Conservation (phyloP, 352 stramenopile genomes). For the Globisporangium ultimum region DNA sequence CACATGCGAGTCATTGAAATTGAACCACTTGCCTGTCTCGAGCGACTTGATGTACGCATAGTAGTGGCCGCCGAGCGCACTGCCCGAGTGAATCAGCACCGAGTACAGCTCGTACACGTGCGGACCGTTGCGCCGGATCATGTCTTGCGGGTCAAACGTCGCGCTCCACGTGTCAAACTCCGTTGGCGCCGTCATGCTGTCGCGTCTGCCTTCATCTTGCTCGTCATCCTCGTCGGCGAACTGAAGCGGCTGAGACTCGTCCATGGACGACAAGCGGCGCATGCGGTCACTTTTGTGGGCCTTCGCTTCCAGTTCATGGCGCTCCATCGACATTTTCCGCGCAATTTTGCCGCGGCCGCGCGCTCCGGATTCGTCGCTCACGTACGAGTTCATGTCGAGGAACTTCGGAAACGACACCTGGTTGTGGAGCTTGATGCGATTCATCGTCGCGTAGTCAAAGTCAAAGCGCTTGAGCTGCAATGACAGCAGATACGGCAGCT, state of each 20-base stretch:
- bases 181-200: conserved; percentile 3
- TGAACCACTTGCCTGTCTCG: conserved; percentile 80
- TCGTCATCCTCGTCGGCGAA: conserved; percentile 25
- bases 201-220: conserved; percentile 9
- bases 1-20: conserved; percentile 87
- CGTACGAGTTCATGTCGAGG: conserved; percentile 88
- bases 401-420: conserved; percentile 88
- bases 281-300: conserved; percentile 11
- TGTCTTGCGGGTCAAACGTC: conserved; percentile 56
- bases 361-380: conserved; percentile 48
- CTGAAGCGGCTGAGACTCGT: conserved; percentile 53
- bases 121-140: conserved; percentile 62
- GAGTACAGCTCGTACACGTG: conserved; percentile 91
- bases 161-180: conserved; percentile 67
- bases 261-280: conserved; percentile 70
- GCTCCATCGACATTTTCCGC: conserved; percentile 86
- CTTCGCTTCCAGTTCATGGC: conserved; percentile 60
- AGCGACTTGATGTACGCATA: conserved; percentile 93
- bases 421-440: conserved; percentile 85
- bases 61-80: conserved; percentile 90
- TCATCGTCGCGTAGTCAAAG: conserved; percentile 90
- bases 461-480: conserved; percentile 91
- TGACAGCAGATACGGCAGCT: conserved; percentile 86
- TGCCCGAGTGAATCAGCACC: conserved; percentile 92
- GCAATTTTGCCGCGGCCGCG: conserved; percentile 53